Evolutionary conservation across 2,329 filamentous ascomycete species (phyloP).

Genomic region (Acephala macrosclerotiorum): DNA sequence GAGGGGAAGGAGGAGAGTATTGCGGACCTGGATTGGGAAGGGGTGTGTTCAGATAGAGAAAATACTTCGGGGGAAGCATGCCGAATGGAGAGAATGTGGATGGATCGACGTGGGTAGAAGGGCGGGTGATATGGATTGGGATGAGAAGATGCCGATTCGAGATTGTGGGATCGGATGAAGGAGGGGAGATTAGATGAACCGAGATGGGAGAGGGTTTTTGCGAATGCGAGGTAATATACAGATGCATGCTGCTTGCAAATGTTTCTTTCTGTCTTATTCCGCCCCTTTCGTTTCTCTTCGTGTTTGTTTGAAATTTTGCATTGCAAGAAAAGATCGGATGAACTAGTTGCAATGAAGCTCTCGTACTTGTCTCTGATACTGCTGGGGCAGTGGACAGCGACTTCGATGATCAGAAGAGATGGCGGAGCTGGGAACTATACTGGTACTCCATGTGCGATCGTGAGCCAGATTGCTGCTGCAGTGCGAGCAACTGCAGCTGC

Average conservation of each 20-base stretch:
- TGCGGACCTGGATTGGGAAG: background rate
- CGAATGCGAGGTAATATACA: background rate
- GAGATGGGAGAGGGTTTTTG: background rate
- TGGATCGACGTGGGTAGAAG: background rate
- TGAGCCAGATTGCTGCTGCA: constrained; percentile 27
- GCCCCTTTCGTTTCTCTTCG: background rate
- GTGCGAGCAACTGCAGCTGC: constrained; percentile 7
- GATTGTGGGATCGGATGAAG: background rate
- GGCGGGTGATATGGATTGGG: constrained; percentile 8
- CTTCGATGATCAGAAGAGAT: constrained; percentile 1
- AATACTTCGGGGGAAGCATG: background rate
- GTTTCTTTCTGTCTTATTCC: background rate
- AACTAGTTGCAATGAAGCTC: no score
- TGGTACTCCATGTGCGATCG: constrained; percentile 21
- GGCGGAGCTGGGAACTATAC: constrained; percentile 12
- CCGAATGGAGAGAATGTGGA: background rate
- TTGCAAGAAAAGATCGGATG: background rate
- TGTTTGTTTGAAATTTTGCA: background rate
- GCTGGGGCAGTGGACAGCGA: background rate
- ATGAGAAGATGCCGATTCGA: constrained; percentile 2
- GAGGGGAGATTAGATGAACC: constrained; percentile 3
- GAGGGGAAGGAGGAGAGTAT: background rate
- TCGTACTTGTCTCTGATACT: background rate
- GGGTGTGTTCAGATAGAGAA: constrained; percentile 1
- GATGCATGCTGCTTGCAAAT: background rate